Percentiles rank a stretch among this genome's conserved stretches.
phyloP scores from a whole-genome alignment of 257 asterid genomes.

The Cynanchum wilfordii region DNA sequence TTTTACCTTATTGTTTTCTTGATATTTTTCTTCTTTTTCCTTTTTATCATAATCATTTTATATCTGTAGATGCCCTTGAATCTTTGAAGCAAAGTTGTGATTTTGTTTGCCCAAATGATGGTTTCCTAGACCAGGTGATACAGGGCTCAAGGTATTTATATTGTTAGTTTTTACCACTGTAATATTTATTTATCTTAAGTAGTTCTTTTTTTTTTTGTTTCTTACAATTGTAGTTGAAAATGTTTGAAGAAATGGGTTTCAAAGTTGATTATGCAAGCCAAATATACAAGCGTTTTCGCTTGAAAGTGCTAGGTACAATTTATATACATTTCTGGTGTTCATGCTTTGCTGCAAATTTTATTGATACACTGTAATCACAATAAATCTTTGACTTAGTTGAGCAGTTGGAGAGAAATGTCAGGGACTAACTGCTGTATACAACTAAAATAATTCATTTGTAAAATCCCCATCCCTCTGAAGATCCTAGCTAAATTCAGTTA shows the following conservation, averaged over 20 bases:
- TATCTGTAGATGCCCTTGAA: conserved; percentile 70
- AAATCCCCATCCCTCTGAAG: background rate
- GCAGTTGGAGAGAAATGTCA: background rate
- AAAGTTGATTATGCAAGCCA: conserved; percentile 73
- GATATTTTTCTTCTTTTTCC: background rate
- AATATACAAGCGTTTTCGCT: conserved; percentile 79
- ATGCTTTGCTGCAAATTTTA: background rate
- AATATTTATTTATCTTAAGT: conserved; percentile 11
- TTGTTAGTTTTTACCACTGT: conserved; percentile 12
- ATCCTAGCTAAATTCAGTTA: background rate
- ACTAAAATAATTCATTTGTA: background rate
- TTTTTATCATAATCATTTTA: conserved; percentile 6
- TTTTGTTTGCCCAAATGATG: conserved; percentile 82
- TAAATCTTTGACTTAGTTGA: background rate
- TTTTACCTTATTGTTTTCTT: conserved; percentile 3
- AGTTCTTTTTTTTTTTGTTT: background rate
- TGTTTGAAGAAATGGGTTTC: conserved; percentile 91
- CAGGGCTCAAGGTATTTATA: conserved; percentile 8
- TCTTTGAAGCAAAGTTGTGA: conserved; percentile 77
- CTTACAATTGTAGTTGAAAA: conserved; percentile 54
- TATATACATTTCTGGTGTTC: conserved; percentile 12
- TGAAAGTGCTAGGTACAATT: conserved; percentile 66
- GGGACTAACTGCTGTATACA: background rate
- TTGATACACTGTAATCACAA: background rate
- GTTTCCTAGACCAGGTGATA: conserved; percentile 92